phyloP scores from a whole-genome alignment of 2,329 filamentous ascomycete genomes.

The Xylaria sp. region DNA sequence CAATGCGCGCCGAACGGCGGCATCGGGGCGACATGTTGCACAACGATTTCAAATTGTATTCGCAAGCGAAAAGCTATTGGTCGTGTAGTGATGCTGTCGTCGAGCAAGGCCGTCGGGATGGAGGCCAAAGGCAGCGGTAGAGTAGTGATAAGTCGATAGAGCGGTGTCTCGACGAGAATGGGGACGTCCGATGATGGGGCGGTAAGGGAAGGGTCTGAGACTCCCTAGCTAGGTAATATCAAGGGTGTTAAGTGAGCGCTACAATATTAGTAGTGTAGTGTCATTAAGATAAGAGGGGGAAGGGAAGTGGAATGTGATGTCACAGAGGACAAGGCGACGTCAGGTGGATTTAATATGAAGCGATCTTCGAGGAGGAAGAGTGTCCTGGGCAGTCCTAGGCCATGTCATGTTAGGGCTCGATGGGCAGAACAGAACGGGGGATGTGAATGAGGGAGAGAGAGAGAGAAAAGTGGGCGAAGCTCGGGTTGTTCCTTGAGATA shows the following conservation, averaged over 20 bases:
- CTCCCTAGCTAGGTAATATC: background rate
- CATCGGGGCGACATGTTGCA: slow-evolving; percentile 41
- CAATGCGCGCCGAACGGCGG: slow-evolving; percentile 52
- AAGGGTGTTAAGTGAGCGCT: too few relatives aligned
- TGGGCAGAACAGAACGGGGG: too few relatives aligned
- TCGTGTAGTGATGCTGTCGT: background rate
- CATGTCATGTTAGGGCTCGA: too few relatives aligned
- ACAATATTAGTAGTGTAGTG: too few relatives aligned
- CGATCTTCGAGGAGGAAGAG: background rate
- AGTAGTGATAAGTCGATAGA: background rate
- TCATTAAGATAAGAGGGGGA: background rate
- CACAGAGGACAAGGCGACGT: slow-evolving; percentile 15
- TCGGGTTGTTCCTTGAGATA: slow-evolving; percentile 24
- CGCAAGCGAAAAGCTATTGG: background rate
- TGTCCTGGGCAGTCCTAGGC: background rate
- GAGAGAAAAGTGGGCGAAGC: slow-evolving; percentile 5
- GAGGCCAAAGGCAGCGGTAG: background rate
- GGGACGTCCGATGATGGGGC: background rate
- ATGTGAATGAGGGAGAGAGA: too few relatives aligned
- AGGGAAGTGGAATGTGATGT: slow-evolving; percentile 33
- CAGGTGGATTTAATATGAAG: slow-evolving; percentile 6
- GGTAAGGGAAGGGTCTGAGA: background rate
- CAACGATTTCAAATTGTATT: slow-evolving; percentile 10
- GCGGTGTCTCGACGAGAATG: background rate
- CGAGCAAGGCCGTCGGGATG: background rate